Conservation (phyloP, 176 grass and related monocot species). For the Aechmea fasciata region DNA sequence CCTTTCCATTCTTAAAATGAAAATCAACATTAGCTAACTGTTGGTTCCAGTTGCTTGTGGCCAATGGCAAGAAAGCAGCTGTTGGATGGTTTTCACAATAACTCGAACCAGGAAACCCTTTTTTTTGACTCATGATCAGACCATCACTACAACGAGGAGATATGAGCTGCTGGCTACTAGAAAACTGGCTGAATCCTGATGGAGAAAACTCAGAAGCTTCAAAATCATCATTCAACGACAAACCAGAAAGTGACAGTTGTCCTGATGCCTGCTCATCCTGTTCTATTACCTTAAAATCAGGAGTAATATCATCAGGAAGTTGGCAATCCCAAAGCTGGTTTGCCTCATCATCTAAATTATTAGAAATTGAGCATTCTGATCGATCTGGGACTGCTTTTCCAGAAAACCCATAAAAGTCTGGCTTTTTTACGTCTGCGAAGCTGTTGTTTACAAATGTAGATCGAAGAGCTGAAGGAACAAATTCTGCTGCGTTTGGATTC, state of each 20-base stretch:
- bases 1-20: conserved; percentile 34
- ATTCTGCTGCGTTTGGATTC: conserved; percentile 96
- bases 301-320: conserved; percentile 96
- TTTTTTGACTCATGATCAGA: conserved; percentile 23
- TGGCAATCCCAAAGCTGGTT: conserved; percentile 78
- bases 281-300: conserved; percentile 67
- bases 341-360: conserved; percentile 86
- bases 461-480: conserved; percentile 69
- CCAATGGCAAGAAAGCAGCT: conserved; percentile 32
- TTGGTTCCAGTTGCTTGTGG: conserved; percentile 59
- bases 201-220: conserved; percentile 35
- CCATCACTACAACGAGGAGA: conserved; percentile 34
- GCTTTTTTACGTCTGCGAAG: conserved; percentile 39
- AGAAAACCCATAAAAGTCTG: conserved; percentile 33
- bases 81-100: conserved; percentile 49
- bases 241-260: conserved; percentile 57
- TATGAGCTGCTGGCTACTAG: conserved; percentile 32
- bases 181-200: conserved; percentile 30
- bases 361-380: conserved; percentile 71
- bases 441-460: conserved; percentile 33
- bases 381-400: conserved; percentile 62
- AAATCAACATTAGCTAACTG: conserved; percentile 26
- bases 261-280: conserved; percentile 49
- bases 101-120: conserved; percentile 25
- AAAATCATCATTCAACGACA: conserved; percentile 52